Base-by-base conservation (phyloP, 1,284 basidiomycete genomes). In the Puccinia coronata region DNA sequence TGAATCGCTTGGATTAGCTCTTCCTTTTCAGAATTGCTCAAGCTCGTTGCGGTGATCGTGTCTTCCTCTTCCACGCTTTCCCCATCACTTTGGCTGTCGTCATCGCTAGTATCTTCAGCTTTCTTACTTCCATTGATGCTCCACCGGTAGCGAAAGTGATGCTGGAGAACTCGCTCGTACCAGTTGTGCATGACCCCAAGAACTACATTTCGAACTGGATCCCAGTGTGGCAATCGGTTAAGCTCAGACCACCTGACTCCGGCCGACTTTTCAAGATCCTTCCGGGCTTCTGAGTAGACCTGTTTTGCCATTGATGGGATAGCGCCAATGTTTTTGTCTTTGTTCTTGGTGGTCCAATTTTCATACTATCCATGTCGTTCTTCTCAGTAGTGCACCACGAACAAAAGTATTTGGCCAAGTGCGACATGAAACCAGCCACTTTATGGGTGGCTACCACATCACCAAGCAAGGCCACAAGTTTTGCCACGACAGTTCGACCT, bases 391-490 rank as follows among this genome's bases (percentile, higher is more conserved):
- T 74, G 23, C 57, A 77, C 41, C 57, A 77, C 1, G 57, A 65
- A 31, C 57, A 77, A 47, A 61, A 59, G 1, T 47, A n/a, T 49
- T n/a, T 63, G 4, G 36, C 57, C 20, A 39, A 77, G 34, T 77
- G 74, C 2, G 74, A 77, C 12, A 57, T 28, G 31, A 63, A 77
- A 18, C 74, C 74, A 41, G 55, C 74, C 3, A 77, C 57, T 65
- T 77, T 77, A 34, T 77, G 74, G 59, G 74, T 77, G 20, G 74
- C 74, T 2, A 77, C 59, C 18, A 77, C 25, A 47, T 77, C 59
- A 34, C 57, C 61, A 53, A 77, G 28, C 28, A 77, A 51, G 9
- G 59, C 57, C 20, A 3, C 57, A 8, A 65, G 59, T 20, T 36
- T 61, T 2, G 43, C 61, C 31, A 43, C 14, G 23, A 77, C 25